Evolutionary conservation across 1,284 basidiomycete species (phyloP).

Genomic region (Cerioporus squamosus): DNA sequence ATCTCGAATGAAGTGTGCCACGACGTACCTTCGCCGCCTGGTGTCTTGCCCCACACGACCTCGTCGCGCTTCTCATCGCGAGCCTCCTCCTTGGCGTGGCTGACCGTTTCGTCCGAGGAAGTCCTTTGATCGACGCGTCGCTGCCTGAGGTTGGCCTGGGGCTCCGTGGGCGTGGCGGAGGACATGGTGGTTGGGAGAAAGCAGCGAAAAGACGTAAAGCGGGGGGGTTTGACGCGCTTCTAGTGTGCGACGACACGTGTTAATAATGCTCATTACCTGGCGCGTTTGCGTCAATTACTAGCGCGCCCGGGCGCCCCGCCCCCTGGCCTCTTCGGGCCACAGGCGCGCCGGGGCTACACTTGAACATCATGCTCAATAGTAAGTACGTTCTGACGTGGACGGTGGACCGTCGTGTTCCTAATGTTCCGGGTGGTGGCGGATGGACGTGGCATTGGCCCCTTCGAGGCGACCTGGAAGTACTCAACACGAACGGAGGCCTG

Average conservation of each 20-base stretch:
- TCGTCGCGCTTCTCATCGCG: constrained; percentile 47
- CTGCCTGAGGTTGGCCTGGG: constrained; percentile 21
- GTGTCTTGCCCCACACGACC: constrained; percentile 88
- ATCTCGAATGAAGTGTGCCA: neutral
- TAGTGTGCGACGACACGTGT: constrained; percentile 9
- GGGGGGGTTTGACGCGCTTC: too few relatives aligned
- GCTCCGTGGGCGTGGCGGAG: constrained; percentile 11
- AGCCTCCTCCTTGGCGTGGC: constrained; percentile 11
- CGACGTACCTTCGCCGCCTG: constrained; percentile 75
- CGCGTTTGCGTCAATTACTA: neutral
- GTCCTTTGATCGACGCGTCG: constrained; percentile 18
- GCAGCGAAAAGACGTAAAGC: constrained; percentile 20
- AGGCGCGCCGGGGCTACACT: too few relatives aligned
- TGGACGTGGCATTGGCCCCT: too few relatives aligned
- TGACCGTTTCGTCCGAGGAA: constrained; percentile 12
- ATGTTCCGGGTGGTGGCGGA: too few relatives aligned
- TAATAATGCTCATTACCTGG: neutral
- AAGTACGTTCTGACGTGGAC: too few relatives aligned
- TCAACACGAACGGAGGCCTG: too few relatives aligned
- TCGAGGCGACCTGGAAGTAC: too few relatives aligned
- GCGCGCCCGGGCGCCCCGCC: neutral
- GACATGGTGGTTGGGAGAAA: constrained; percentile 13
- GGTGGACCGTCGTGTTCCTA: too few relatives aligned
- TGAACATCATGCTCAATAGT: too few relatives aligned
- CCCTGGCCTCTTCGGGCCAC: too few relatives aligned